Conservation (phyloP, 176 grass and related monocot genomes). For the Triticum aestivum region DNA sequence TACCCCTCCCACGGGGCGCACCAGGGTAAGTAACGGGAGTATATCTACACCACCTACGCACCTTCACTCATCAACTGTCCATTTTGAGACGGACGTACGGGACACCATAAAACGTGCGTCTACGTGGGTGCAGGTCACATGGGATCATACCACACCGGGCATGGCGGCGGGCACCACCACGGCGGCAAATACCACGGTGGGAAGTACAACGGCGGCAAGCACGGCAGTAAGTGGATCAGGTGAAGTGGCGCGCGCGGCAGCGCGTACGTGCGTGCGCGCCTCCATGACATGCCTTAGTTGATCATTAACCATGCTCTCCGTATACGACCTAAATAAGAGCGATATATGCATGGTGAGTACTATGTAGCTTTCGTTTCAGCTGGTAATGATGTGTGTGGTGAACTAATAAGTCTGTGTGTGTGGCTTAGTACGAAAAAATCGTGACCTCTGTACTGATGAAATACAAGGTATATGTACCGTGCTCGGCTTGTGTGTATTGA, state of each 20-base stretch:
- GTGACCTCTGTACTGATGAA: not conserved
- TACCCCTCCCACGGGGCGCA: constrained; percentile 27
- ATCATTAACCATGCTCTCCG: not conserved
- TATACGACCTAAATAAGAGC: not conserved
- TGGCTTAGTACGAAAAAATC: not conserved
- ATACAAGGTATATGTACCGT: not conserved
- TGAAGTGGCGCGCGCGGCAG: not conserved
- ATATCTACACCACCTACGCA: not conserved
- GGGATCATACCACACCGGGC: constrained; percentile 39
- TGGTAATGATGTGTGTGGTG: not conserved
- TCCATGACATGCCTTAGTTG: not conserved
- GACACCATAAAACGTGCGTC: not conserved
- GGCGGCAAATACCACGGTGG: not conserved
- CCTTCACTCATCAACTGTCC: not conserved
- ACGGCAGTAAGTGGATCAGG: constrained; percentile 34
- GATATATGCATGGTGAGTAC: not conserved
- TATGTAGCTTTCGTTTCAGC: not conserved
- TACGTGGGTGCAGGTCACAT: constrained; percentile 17
- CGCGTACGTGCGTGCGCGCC: not conserved
- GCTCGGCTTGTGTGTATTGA: too few relatives aligned
- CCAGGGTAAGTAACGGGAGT: constrained; percentile 6
- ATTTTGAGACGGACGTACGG: too few relatives aligned
- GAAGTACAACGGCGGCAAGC: constrained; percentile 50
- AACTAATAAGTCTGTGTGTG: not conserved
- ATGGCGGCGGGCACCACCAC: constrained; percentile 7